Evolutionary conservation across 768 basidiomycete genomes (phyloP).

Genomic region (Amanita pseudoporphyria): DNA sequence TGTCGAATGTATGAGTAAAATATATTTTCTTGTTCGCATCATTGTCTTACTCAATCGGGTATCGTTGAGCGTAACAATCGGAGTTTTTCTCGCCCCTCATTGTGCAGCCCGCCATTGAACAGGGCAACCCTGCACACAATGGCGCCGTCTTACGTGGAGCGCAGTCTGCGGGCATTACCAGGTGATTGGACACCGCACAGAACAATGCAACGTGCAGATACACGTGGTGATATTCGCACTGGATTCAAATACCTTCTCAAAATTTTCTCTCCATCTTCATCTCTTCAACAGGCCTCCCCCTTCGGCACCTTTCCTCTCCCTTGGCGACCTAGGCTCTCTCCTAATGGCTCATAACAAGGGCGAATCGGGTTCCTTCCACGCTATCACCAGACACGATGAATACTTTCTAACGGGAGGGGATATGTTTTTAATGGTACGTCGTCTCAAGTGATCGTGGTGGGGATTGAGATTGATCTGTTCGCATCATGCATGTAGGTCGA

Average conservation of each 20-base stretch:
- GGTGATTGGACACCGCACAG: not conserved
- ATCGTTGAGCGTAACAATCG: no score
- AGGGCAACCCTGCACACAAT: not conserved
- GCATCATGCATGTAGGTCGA: conserved; percentile 30
- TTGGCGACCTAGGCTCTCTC: conserved; percentile 15
- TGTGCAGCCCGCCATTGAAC: not conserved
- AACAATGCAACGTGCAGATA: conserved; percentile 13
- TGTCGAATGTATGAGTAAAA: no score
- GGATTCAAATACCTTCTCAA: conserved; percentile 21
- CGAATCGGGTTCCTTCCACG: conserved; percentile 14
- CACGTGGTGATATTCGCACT: conserved; percentile 23
- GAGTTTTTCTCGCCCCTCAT: not conserved
- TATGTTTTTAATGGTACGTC: conserved; percentile 39
- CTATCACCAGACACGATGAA: conserved; percentile 21
- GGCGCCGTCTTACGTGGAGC: not conserved
- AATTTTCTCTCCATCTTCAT: conserved; percentile 23
- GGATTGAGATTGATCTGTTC: not conserved
- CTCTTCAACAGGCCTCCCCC: conserved; percentile 22
- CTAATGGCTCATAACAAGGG: conserved; percentile 13
- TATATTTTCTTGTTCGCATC: not conserved
- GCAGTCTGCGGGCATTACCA: conserved; percentile 12
- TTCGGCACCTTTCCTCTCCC: conserved; percentile 18
- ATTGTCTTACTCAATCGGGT: no score
- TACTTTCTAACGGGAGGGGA: conserved; percentile 47
- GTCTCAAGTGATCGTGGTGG: not conserved